A percentile compares a stretch with the other conserved stretches of the same genome.
These are phyloP conservation scores for Solanum stenotomum DNA, from an alignment of 257 asterid species.

Conservation along the genomic window DNA sequence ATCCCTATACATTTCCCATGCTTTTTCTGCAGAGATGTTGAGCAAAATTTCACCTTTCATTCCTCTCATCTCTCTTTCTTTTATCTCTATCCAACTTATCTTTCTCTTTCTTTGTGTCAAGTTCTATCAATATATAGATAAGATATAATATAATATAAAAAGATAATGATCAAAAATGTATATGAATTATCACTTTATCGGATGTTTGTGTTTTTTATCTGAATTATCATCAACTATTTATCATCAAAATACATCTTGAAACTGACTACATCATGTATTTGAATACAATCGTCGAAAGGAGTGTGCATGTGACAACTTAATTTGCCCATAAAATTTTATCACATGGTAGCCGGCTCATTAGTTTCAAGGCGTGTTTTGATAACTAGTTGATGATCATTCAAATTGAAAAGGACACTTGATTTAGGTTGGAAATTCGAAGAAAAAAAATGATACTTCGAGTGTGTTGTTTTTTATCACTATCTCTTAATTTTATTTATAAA, in stretches of 20 bases:
- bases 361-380: not conserved
- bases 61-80: not conserved
- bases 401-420: not conserved
- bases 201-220: not conserved
- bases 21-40: not conserved
- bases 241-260: not conserved
- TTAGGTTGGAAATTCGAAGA: accelerated
- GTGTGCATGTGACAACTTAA: not conserved
- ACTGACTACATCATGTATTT: not conserved
- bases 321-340: not conserved
- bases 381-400: not conserved
- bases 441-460: not conserved
- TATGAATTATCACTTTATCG: not conserved
- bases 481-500: not conserved
- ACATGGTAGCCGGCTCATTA: not conserved
- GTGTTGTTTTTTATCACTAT: not conserved
- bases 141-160: not conserved
- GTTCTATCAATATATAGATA: not conserved
- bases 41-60: not conserved
- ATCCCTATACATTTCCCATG: not conserved
- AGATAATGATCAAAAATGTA: not conserved
- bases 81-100: not conserved
- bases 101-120: not conserved
- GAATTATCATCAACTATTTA: not conserved
- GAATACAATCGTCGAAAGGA: not conserved